These are phyloP conservation scores for Musa schizocarpa DNA, from an alignment of 176 grass and related monocot species.

Conservation along the genomic window DNA sequence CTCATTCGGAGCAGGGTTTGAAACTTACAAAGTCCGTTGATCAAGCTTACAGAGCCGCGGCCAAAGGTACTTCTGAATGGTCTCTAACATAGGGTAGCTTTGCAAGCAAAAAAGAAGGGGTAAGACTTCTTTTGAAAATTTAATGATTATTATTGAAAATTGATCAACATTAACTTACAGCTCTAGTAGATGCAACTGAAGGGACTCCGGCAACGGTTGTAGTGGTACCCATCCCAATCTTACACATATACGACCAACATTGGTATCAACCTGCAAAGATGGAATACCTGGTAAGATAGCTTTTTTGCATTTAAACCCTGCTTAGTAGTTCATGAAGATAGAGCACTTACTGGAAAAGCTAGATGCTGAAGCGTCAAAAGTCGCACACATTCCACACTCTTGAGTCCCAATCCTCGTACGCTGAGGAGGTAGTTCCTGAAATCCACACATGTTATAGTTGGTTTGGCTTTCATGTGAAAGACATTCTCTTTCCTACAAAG, in stretches of 20 bases:
- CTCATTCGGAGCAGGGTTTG: background rate
- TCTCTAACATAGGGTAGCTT: constrained; percentile 87
- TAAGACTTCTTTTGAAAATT: background rate
- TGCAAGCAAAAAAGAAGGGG: constrained; percentile 3
- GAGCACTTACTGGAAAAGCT: constrained; percentile 76
- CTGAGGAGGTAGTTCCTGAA: constrained; percentile 87
- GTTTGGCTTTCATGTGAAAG: background rate
- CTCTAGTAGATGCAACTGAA: constrained; percentile 93
- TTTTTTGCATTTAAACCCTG: background rate
- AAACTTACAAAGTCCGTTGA: constrained; percentile 70
- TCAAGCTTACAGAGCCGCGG: constrained; percentile 89
- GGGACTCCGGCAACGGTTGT: constrained; percentile 82
- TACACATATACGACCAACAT: constrained; percentile 95
- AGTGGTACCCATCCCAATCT: constrained; percentile 96
- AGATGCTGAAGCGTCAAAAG: constrained; percentile 89
- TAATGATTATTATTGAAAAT: background rate
- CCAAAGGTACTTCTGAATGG: constrained; percentile 93
- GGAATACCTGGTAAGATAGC: background rate
- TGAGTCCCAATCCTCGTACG: constrained; percentile 88
- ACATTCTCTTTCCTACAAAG: background rate
- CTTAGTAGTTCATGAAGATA: background rate
- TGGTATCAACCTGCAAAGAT: constrained; percentile 69
- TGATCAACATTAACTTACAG: constrained; percentile 41
- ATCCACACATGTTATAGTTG: constrained; percentile 14
- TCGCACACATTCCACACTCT: constrained; percentile 95